Evolutionary conservation across 768 basidiomycete genomes (phyloP), one percentile per base, ranked within the genome.

Genomic region (Kondoa malvinella): DNA sequence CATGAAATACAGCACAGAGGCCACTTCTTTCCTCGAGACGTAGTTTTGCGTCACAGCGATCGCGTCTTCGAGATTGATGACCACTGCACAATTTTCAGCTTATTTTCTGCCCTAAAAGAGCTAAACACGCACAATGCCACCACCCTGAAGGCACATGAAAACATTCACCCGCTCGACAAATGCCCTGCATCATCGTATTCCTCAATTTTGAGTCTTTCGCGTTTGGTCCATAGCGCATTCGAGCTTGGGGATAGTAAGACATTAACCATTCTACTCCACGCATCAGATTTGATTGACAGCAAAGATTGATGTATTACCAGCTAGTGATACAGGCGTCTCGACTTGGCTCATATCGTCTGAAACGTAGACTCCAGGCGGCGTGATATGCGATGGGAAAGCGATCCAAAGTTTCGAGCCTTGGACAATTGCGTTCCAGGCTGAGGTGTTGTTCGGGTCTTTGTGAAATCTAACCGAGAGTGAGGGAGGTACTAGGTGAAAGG

Each of bases 11-110:
- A 76, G 69, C 56, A 75, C 73, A 34, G 56, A 64, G n/a, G 66
- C 66, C 14, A 76, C 68, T 66, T 75, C 74, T 56, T 59, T 50
- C 17, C 34, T 58, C 3, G 74, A 74, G 15, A 76, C 74, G 56
- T 71, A 76, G 70, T 76, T 76, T 62, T 76, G 75, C 12, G 75
- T 76, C 26, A 76, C 73, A 15, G 75, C 75, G 50, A 75, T 64
- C 15, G 72, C 70, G 21, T 70, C 67, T 3, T 72, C 69, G 56
- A 76, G 71, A 65, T 76, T 76, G 29, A 76, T 64, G 27, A 76
- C 75, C 68, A 71, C 69, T 71, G 58, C 29, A 40, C 1, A 67
- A 34, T 2, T 64, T 16, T 67, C 66, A 32, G 60, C 25, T 4
- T 27, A 26, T 14, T 4, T 40, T 66, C 4, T 26, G n/a, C 17